Base-by-base conservation (phyloP, 768 basidiomycete genomes). In the Lactarius sanguifluus region DNA sequence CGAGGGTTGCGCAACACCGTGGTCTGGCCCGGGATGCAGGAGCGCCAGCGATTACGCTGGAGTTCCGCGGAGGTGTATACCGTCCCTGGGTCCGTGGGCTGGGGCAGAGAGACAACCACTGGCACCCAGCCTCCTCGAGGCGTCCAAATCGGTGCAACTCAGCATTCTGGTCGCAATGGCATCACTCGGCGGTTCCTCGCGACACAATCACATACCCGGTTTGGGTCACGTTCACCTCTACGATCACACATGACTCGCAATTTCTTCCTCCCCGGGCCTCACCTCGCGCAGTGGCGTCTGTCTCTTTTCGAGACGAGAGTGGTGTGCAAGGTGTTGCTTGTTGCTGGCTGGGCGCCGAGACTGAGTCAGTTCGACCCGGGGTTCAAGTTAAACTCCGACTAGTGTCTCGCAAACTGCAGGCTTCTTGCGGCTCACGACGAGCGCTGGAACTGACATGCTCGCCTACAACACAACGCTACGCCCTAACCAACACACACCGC, bases 191-290 rank as follows among this genome's bases (percentile, higher is more conserved):
- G 30, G 47, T 58, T 66, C 45, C 57, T 38, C 36, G 20, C 66
- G 59, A 40, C 40, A 30, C 52, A 45, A 32, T 64, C 62, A 59
- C 62, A 67, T 67, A 40, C 66, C 38, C 38, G 55, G 61, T 62
- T 40, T 34, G 23, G 36, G 65, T 59, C 66, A 64, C 66, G 65
- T 64, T 67, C 50, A 52, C 52, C 50, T 59, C 47, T 64, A n/a
- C 58, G 66, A 64, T 67, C 66, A 60, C 66, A 66, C 60, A 67
- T 67, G 57, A 63, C 62, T 67, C 66, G 61, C 40, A 58, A 36
- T 52, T 52, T 34, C 30, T 28, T 25, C 52, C 32, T 64, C 41
- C 64, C 62, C 43, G 40, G 38, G 57, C 62, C 66, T 67, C 66
- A 32, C 47, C 47, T 50, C 50, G 43, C 61, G 57, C 62, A 32